These are phyloP conservation scores for Inonotus obliquus DNA, from an alignment of 1,284 basidiomycete species.

Conservation along the genomic window DNA sequence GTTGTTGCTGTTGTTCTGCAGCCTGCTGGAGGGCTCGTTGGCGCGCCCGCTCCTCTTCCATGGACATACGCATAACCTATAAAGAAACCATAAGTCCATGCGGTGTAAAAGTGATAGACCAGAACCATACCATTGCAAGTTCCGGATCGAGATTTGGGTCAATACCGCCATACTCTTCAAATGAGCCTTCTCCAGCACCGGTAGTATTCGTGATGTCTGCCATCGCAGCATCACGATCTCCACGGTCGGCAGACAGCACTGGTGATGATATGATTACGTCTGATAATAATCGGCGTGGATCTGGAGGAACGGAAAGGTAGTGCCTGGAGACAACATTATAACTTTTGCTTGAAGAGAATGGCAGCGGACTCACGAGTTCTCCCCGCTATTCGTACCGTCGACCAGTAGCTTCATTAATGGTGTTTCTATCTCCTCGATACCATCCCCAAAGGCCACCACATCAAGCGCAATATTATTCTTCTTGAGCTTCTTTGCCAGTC, in stretches of 20 bases:
- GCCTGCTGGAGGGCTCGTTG: slow-evolving; percentile 57
- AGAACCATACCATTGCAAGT: slow-evolving; percentile 78
- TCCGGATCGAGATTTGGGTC: slow-evolving; percentile 96
- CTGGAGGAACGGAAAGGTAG: slow-evolving; percentile 76
- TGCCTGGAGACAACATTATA: slow-evolving; percentile 50
- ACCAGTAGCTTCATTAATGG: slow-evolving; percentile 71
- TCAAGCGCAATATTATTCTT: slow-evolving; percentile 99
- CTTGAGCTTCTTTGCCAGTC: slow-evolving; percentile 94
- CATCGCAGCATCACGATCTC: slow-evolving; percentile 53
- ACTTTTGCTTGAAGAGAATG: background rate
- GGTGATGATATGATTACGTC: slow-evolving; percentile 81
- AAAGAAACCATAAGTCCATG: background rate
- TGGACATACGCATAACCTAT: slow-evolving; percentile 93
- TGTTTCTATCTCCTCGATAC: slow-evolving; percentile 58
- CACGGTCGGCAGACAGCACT: slow-evolving; percentile 78
- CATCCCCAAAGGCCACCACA: slow-evolving; percentile 77
- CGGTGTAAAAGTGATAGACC: background rate
- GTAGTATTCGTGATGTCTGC: slow-evolving; percentile 42
- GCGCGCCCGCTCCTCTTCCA: slow-evolving; percentile 94
- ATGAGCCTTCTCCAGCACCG: slow-evolving; percentile 42
- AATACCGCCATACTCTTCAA: slow-evolving; percentile 78
- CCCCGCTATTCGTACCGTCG: slow-evolving; percentile 70
- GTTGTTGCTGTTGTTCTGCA: slow-evolving; percentile 30
- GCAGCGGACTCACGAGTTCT: slow-evolving; percentile 69
- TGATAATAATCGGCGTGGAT: slow-evolving; percentile 69